Conservation (phyloP, 78 protist genomes). For the Cavenderia fasciculata region DNA sequence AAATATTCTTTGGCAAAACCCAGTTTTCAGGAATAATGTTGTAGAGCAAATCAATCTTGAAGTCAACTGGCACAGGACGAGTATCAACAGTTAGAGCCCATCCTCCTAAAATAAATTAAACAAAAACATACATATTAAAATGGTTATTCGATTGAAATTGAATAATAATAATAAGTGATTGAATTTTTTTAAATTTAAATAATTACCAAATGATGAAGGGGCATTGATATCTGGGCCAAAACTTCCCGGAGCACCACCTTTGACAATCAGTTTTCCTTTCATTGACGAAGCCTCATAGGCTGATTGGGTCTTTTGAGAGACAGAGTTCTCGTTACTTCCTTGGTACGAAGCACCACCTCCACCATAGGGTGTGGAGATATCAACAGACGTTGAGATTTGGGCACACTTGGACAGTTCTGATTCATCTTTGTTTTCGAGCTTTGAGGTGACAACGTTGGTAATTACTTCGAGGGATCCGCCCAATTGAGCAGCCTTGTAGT, state of each 20-base stretch:
- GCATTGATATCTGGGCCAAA: not conserved
- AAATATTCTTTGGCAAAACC: no score
- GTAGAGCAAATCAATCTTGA: not conserved
- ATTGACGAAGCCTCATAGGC: not conserved
- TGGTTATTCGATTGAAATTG: no score
- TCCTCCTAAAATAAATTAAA: no score
- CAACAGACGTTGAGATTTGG: no score
- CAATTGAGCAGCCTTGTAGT: not conserved
- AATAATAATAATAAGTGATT: no score
- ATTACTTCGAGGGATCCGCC: not conserved
- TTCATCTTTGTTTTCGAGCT: no score
- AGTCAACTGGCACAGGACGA: not conserved
- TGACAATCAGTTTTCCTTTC: not conserved
- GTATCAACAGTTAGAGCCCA: not conserved
- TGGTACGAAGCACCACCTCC: not conserved
- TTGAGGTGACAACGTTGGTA: not conserved
- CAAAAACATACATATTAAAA: no score
- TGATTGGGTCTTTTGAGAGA: not conserved
- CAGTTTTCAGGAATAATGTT: not conserved
- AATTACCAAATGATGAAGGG: not conserved
- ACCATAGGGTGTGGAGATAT: not conserved
- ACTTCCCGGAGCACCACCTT: constrained; percentile 1
- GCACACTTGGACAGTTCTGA: no score
- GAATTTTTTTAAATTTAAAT: no score
- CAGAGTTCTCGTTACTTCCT: not conserved